Conservation (phyloP, 352 stramenopile species). For the Peronospora destructor region DNA sequence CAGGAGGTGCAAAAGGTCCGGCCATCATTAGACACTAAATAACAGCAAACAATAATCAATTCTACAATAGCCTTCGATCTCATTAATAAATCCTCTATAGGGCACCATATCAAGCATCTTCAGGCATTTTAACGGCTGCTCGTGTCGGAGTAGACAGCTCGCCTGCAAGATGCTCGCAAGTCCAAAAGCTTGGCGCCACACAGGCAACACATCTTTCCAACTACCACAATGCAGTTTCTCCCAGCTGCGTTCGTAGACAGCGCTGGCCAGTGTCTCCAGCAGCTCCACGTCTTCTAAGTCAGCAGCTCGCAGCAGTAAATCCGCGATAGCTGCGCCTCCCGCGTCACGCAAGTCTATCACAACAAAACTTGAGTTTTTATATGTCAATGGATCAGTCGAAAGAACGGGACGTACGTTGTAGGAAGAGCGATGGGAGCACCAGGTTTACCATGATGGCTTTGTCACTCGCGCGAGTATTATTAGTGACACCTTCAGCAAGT, state of each 20-base stretch:
- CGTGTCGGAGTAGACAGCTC: slow-evolving; percentile 21
- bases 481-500: neutral
- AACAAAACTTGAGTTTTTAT: neutral
- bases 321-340: slow-evolving; percentile 39
- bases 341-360: slow-evolving; percentile 31
- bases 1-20: slow-evolving; percentile 35
- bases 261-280: slow-evolving; percentile 12
- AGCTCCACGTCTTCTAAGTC: neutral
- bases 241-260: slow-evolving; percentile 59
- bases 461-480: slow-evolving; percentile 2
- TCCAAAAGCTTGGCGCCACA: slow-evolving; percentile 63
- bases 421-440: slow-evolving; percentile 17
- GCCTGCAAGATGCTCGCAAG: slow-evolving; percentile 48
- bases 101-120: slow-evolving; percentile 56
- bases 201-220: slow-evolving; percentile 51
- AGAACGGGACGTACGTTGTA: slow-evolving; percentile 18
- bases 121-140: slow-evolving; percentile 29
- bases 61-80: neutral
- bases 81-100: neutral
- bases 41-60: neutral
- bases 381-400: neutral
- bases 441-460: slow-evolving; percentile 5
- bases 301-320: slow-evolving; percentile 35
- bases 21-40: slow-evolving; percentile 70
- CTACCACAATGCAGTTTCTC: slow-evolving; percentile 65